Percentiles rank a stretch among this genome's conserved stretches.
Evolutionary conservation across 2,329 filamentous ascomycete species (phyloP).

Genomic region (Diplodia sapinea): DNA sequence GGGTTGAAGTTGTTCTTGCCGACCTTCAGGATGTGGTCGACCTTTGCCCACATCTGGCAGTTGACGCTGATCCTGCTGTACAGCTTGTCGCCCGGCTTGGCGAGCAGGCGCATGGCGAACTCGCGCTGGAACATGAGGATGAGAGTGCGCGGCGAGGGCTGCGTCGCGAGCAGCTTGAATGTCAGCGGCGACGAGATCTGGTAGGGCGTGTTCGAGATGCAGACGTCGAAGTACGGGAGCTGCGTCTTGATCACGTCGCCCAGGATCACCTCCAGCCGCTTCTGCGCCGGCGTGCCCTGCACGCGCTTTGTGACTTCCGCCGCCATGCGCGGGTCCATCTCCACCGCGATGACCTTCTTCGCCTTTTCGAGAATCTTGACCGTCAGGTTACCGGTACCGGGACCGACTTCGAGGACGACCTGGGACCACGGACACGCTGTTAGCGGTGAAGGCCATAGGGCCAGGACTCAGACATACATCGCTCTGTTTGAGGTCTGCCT

Average conservation of each 20-base stretch:
- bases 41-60: slow-evolving; percentile 86
- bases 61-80: slow-evolving; percentile 93
- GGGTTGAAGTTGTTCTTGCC: slow-evolving; percentile 96
- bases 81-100: slow-evolving; percentile 83
- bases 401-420: slow-evolving; percentile 88
- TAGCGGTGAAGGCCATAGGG: neutral
- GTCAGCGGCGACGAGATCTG: slow-evolving; percentile 89
- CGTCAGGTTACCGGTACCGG: slow-evolving; percentile 87
- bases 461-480: slow-evolving; percentile 50
- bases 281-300: slow-evolving; percentile 83
- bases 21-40: slow-evolving; percentile 83
- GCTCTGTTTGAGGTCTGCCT: slow-evolving; percentile 87
- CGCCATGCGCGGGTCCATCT: slow-evolving; percentile 95
- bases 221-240: slow-evolving; percentile 79
- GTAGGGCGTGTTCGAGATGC: slow-evolving; percentile 79
- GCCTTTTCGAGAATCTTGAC: slow-evolving; percentile 87
- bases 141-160: slow-evolving; percentile 79
- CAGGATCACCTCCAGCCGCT: slow-evolving; percentile 83
- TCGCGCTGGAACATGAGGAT: slow-evolving; percentile 98
- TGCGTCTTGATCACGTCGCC: slow-evolving; percentile 92
- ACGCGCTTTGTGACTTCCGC: slow-evolving; percentile 94
- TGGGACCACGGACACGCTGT: neutral
- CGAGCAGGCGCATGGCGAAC: slow-evolving; percentile 88
- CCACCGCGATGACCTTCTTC: slow-evolving; percentile 82
- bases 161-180: slow-evolving; percentile 84